These are phyloP conservation scores for Calonectria ilicicola DNA, from an alignment of 2,329 filamentous ascomycete genomes.

Conservation along the genomic window DNA sequence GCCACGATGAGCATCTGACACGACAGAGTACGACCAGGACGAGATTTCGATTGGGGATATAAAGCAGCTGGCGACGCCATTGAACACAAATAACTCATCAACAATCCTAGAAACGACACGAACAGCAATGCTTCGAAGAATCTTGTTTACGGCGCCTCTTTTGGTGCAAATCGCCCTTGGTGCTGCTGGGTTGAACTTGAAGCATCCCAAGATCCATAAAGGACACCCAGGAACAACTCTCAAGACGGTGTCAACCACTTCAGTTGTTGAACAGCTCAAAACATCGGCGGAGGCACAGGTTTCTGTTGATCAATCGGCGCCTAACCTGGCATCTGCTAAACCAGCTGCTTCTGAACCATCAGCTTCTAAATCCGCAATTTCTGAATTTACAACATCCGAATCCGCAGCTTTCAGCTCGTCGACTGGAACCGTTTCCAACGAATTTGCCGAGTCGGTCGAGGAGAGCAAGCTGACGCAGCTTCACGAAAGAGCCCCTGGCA, in stretches of 20 bases:
- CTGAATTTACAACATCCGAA: no score
- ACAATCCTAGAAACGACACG: neutral
- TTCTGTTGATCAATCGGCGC: neutral
- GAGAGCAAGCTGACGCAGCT: constrained; percentile 14
- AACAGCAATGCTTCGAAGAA: constrained; percentile 36
- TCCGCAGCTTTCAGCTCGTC: neutral
- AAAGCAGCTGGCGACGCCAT: constrained; percentile 21
- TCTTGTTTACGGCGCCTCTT: constrained; percentile 39
- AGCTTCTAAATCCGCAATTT: no score
- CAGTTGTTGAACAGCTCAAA: neutral
- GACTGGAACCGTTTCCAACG: neutral
- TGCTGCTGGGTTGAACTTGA: constrained; percentile 33
- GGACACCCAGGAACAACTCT: constrained; percentile 1
- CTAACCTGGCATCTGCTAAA: no score
- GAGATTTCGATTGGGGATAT: constrained; percentile 25
- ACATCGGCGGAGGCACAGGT: neutral
- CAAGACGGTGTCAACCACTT: constrained; percentile 14
- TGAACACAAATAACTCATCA: neutral
- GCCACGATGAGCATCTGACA: constrained; percentile 24
- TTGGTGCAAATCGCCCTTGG: constrained; percentile 41
- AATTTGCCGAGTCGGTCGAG: neutral
- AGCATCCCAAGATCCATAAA: neutral
- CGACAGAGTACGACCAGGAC: neutral
- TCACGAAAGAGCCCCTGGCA: constrained; percentile 27
- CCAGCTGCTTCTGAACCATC: neutral